These are phyloP conservation scores for Piper longum DNA, from an alignment of 164 flowering plant species.

Conservation along the genomic window DNA sequence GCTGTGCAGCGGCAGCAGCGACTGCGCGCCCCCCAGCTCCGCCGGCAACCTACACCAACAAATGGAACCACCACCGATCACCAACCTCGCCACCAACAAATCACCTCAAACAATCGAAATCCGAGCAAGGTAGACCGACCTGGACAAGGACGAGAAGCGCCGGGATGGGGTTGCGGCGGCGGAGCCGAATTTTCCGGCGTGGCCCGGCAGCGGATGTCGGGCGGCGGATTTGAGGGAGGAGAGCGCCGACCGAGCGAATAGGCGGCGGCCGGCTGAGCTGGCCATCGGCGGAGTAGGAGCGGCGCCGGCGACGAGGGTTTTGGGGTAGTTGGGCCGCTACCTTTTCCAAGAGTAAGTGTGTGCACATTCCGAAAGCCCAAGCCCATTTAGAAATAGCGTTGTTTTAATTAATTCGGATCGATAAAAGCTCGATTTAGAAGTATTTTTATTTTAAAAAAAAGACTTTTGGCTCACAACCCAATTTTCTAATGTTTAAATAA, in stretches of 20 bases:
- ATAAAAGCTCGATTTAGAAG: too few relatives aligned
- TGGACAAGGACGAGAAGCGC: constrained; percentile 8
- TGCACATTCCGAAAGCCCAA: too few relatives aligned
- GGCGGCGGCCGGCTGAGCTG: constrained; percentile 28
- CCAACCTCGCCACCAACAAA: neutral
- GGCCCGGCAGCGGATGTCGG: constrained; percentile 15
- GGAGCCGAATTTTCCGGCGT: constrained; percentile 13
- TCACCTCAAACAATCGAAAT: neutral
- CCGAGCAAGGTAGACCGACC: neutral
- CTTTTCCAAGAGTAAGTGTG: too few relatives aligned
- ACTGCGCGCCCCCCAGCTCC: constrained; percentile 50
- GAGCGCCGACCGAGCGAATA: constrained; percentile 26
- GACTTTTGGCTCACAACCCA: too few relatives aligned
- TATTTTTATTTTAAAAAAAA: too few relatives aligned
- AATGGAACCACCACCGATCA: neutral
- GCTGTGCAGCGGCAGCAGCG: constrained; percentile 72
- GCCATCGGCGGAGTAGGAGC: neutral
- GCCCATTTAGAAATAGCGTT: too few relatives aligned
- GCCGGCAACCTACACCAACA: constrained; percentile 24
- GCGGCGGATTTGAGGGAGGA: constrained; percentile 38
- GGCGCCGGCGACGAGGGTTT: neutral
- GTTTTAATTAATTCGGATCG: too few relatives aligned
- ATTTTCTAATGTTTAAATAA: too few relatives aligned
- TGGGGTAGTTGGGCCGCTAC: neutral
- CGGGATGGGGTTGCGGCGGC: constrained; percentile 28